Evolutionary conservation across 2,329 filamentous ascomycete species (phyloP).

Genomic region (Botryotinia convoluta): DNA sequence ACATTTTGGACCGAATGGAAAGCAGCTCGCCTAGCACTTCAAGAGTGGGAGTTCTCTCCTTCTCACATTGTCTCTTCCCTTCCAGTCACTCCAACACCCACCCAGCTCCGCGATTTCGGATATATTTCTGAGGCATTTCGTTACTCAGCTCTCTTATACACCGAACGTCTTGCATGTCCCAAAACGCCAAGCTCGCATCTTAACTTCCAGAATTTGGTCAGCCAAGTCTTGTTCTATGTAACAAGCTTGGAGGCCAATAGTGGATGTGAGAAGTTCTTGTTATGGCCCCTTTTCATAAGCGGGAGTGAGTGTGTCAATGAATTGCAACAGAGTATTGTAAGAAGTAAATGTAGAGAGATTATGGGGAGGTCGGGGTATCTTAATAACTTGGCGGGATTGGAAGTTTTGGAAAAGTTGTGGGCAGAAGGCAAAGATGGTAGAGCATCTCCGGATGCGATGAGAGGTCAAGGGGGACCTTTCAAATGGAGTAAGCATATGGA

Average conservation of each 20-base stretch:
- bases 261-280: constrained; percentile 78
- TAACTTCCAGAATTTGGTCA: constrained; percentile 80
- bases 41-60: constrained; percentile 75
- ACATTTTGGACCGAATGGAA: constrained; percentile 88
- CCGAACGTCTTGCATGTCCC: constrained; percentile 79
- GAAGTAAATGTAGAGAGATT: constrained; percentile 79
- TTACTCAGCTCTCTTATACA: constrained; percentile 84
- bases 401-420: constrained; percentile 86
- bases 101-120: constrained; percentile 69
- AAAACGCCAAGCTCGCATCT: constrained; percentile 68
- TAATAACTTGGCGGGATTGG: constrained; percentile 84
- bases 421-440: constrained; percentile 33
- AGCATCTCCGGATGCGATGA: constrained; percentile 2
- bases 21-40: constrained; percentile 70
- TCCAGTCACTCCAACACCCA: constrained; percentile 49
- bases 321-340: constrained; percentile 73
- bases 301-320: constrained; percentile 86
- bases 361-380: constrained; percentile 87
- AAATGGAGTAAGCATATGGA: constrained; percentile 37
- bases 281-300: constrained; percentile 90
- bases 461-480: constrained; percentile 29
- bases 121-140: constrained; percentile 90
- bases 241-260: constrained; percentile 71
- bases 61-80: constrained; percentile 51
- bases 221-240: constrained; percentile 79